phyloP scores from a whole-genome alignment of 768 basidiomycete genomes.

The Saitozyma sp. region DNA sequence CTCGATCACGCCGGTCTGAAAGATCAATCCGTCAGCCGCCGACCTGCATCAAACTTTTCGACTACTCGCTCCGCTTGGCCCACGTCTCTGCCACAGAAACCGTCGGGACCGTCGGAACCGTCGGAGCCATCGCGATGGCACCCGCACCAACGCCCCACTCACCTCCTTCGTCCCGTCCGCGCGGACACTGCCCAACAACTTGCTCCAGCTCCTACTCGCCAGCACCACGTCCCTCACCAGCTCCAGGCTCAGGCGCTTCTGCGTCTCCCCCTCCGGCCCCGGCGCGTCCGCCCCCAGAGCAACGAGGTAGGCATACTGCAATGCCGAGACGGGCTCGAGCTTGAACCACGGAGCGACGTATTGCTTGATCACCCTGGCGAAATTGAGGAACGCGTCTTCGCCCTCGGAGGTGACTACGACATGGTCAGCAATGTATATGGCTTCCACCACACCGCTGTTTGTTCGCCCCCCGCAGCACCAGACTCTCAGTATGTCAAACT shows the following conservation, averaged over 20 bases:
- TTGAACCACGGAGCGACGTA: conserved; percentile 90
- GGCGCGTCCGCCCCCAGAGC: conserved; percentile 73
- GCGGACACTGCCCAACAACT: conserved; percentile 89
- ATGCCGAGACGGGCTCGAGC: conserved; percentile 86
- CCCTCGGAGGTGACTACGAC: conserved; percentile 16
- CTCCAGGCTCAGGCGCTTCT: conserved; percentile 62
- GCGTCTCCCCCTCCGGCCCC: conserved; percentile 70
- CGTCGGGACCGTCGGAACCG: too few relatives aligned
- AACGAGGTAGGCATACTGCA: conserved; percentile 91
- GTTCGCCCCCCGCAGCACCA: neutral
- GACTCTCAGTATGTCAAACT: conserved; percentile 3
- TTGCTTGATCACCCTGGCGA: conserved; percentile 84
- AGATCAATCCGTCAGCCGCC: neutral
- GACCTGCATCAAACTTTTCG: neutral
- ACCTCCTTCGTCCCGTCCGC: conserved; percentile 85
- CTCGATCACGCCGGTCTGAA: conserved; percentile 81
- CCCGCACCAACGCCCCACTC: conserved; percentile 49
- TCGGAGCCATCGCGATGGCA: neutral
- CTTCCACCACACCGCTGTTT: too few relatives aligned
- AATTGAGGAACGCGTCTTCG: conserved; percentile 58
- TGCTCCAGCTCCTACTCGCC: conserved; percentile 67
- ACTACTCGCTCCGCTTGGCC: too few relatives aligned
- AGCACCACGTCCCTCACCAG: conserved; percentile 55
- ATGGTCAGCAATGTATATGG: neutral
- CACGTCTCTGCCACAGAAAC: neutral